Conservation (phyloP, 208 protist species). For the Porcisia hertigi region DNA sequence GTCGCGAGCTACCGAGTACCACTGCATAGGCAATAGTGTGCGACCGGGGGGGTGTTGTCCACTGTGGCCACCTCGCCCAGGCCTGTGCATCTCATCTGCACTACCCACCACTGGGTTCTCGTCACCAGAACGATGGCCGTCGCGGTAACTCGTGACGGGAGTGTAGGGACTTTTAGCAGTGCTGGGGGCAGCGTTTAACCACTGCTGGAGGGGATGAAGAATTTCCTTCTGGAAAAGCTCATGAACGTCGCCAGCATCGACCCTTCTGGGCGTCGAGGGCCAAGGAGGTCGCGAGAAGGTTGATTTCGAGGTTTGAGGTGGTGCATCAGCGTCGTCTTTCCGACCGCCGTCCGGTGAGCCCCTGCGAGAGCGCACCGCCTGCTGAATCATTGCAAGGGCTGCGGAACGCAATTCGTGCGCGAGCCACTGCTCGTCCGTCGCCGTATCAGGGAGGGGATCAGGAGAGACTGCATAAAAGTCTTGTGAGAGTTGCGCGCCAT, state of each 20-base stretch:
- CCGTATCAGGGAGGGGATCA: constrained; percentile 11
- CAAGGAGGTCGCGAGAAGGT: too few species aligned
- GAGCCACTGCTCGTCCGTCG: constrained; percentile 34
- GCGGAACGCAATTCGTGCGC: constrained; percentile 13
- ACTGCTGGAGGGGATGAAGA: not conserved
- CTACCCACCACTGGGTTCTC: not conserved
- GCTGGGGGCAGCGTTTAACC: not conserved
- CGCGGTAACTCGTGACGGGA: not conserved
- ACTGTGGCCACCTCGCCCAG: too few species aligned
- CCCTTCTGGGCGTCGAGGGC: too few species aligned
- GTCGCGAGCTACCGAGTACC: constrained; percentile 9
- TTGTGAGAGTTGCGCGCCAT: not conserved
- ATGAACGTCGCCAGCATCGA: too few species aligned
- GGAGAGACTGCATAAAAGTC: not conserved
- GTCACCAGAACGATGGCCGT: not conserved
- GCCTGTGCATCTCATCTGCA: not conserved
- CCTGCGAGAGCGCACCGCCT: constrained; percentile 3
- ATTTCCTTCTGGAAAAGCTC: not conserved
- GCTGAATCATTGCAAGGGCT: constrained; percentile 18
- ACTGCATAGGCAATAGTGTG: not conserved
- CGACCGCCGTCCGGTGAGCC: too few species aligned
- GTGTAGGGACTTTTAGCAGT: not conserved
- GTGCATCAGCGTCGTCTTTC: not conserved
- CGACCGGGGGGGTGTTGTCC: not conserved
- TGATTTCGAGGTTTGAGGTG: not conserved